Percentiles rank a stretch among this genome's conserved stretches.
phyloP scores from a whole-genome alignment of 108 stramenopile species.

The Fragilaria radians region DNA sequence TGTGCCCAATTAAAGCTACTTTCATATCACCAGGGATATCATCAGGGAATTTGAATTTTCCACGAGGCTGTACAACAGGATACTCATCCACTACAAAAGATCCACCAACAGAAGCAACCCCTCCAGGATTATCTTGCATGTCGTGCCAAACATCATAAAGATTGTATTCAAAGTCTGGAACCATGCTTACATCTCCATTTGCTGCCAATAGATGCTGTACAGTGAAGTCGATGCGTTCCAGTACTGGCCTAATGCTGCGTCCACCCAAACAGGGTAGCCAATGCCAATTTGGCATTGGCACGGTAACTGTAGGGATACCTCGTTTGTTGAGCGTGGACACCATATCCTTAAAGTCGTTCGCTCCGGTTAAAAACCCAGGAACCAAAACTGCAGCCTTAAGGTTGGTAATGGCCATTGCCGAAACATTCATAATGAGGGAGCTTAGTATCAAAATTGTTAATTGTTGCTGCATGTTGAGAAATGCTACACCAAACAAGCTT shows the following conservation, averaged over 20 bases:
- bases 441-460: too few species aligned
- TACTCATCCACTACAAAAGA: conserved; percentile 48
- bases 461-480: too few species aligned
- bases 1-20: conserved; percentile 43
- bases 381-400: conserved; percentile 62
- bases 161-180: conserved; percentile 48
- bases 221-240: conserved; percentile 62
- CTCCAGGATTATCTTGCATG: conserved; percentile 60
- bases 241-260: conserved; percentile 52
- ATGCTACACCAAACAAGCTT: too few species aligned
- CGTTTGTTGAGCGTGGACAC: conserved; percentile 28
- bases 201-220: conserved; percentile 49
- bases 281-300: conserved; percentile 70
- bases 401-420: conserved; percentile 15
- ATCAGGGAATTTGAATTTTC: conserved; percentile 29
- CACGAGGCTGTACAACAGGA: conserved; percentile 53
- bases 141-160: conserved; percentile 40
- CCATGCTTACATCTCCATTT: conserved; percentile 25
- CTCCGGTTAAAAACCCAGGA: conserved; percentile 65
- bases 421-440: too few species aligned
- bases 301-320: conserved; percentile 53
- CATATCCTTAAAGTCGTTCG: conserved; percentile 43
- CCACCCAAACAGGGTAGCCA: conserved; percentile 71
- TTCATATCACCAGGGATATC: not conserved
- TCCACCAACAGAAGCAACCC: conserved; percentile 55